Base-by-base conservation (phyloP, 441 rosid genomes). In the Rhodomyrtus psidioides region DNA sequence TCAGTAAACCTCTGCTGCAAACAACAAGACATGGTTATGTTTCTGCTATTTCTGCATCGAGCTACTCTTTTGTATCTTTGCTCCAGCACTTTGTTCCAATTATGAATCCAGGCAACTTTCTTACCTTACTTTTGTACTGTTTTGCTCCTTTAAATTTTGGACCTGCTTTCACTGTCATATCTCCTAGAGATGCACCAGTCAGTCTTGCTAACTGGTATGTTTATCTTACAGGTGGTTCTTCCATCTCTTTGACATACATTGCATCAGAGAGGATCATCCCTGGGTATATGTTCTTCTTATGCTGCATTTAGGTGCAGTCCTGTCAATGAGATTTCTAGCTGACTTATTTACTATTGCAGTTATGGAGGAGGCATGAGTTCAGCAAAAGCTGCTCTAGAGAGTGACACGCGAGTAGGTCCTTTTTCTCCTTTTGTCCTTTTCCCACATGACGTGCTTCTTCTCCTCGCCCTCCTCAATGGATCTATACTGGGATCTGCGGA, bases 331-430 rank as follows among this genome's bases (percentile, higher is more conserved):
- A 84, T 84, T 74, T 39, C 5, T 10, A 24, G 59, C 51, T 19
- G 28, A 39, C 55, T 55, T 83, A 16, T 65, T n/a, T 83, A 46
- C 51, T 53, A 46, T 83, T 60, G 59, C 91, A 97, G 99, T 82
- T 98, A 98, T 19, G 99, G 99, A 89, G 99, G 99, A 87, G 99
- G 99, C 53, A 95, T 98, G 99, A 98, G 98, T 89, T 96, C 99
- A 70, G 99, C 99, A 12, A 98, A 98, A 91, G 94, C 99, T 46
- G 99, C 99, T 55, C 91, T 98, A 53, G 99, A 98, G 93, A 98
- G 99, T 88, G 99, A 98, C 85, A 96, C 99, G 6, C 91, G 92
- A 30, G 99, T 93, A 86, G 85, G 95, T 86, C 62, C 34, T 62
- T 21, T 51, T 81, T 83, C 85, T 60, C 88, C 85, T 82, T 76